Evolutionary conservation across 257 asterid genomes (phyloP), one percentile per base, ranked within the genome.

Genomic region (Ehretia macrophylla): DNA sequence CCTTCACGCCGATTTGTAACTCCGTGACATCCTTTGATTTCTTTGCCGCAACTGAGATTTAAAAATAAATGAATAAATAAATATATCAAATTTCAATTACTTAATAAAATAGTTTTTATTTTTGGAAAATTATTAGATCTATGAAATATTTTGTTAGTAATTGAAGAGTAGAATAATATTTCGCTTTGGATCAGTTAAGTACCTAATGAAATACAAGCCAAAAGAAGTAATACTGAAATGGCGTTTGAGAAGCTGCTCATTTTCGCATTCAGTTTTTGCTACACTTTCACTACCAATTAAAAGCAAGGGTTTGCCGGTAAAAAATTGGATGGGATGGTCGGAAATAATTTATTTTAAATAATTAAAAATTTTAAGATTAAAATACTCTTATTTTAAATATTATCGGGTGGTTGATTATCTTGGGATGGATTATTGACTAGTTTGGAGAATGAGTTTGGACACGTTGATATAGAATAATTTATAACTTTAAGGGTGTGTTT

Each of bases 1-100:
- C 99, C 95, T 85, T 93, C 73, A 93, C 99, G 46, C 99, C 97
- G 73, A 93, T 86, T 84, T 85, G 97, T 66, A 93, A 81, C 66
- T 86, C 94, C 42, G 81, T 80, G n/a, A 93, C 97, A 75, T 93
- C 96, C 56, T 69, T 86, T 11, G 97, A 86, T 72, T 82, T 86
- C 80, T 84, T 85, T 35, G 96, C 94, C 70, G 79, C 73, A 54
- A 77, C 96, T 86, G 66, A 56, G 48, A n/a, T 2, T 59, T 21
- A 68, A 51, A 54, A 50, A 53, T 16, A 55, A 51, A 14, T 22
- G 47, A 18, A 37, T 12, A 20, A 63, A 42, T 20, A 39, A 46
- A 35, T 64, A 42, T 39, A 54, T 39, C n/a, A n/a, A n/a, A n/a
- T 0, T 19, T 17, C 17, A 48, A 6, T 20, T 1, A 5, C 4